phyloP scores from a whole-genome alignment of 805 yeast species.

The Candida coleopterorum region DNA sequence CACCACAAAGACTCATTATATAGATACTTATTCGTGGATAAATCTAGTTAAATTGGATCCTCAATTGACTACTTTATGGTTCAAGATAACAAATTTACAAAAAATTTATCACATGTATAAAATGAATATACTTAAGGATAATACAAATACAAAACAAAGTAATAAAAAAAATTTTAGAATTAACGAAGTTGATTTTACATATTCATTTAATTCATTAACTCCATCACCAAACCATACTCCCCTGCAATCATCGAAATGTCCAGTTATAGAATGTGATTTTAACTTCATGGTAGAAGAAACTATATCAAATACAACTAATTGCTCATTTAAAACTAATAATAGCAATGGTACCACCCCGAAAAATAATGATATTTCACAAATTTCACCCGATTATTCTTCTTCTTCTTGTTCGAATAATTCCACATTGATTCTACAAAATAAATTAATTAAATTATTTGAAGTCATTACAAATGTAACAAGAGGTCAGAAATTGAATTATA shows the following conservation, averaged over 20 bases:
- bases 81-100: conserved; percentile 35
- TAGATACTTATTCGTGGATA: conserved; percentile 35
- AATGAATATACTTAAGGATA: conserved; percentile 13
- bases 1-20: conserved; percentile 6
- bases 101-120: conserved; percentile 37
- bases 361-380: background rate
- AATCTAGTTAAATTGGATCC: conserved; percentile 36
- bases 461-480: conserved; percentile 15
- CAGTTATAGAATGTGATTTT: conserved; percentile 38
- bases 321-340: background rate
- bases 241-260: conserved; percentile 21
- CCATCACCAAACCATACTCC: conserved; percentile 4
- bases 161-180: conserved; percentile 8
- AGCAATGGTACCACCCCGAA: background rate
- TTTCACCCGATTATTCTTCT: background rate
- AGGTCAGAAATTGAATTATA: conserved; percentile 16
- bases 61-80: conserved; percentile 37
- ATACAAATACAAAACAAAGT: conserved; percentile 1
- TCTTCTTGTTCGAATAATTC: no score
- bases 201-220: conserved; percentile 4
- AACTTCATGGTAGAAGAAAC: conserved; percentile 27
- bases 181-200: conserved; percentile 24
- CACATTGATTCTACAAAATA: conserved; percentile 10
- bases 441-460: conserved; percentile 26
- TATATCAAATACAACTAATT: conserved; percentile 1